Evolutionary conservation across 345 rosid species (phyloP), one percentile per base, ranked within the genome.

Genomic region (Lepidium didymum): DNA sequence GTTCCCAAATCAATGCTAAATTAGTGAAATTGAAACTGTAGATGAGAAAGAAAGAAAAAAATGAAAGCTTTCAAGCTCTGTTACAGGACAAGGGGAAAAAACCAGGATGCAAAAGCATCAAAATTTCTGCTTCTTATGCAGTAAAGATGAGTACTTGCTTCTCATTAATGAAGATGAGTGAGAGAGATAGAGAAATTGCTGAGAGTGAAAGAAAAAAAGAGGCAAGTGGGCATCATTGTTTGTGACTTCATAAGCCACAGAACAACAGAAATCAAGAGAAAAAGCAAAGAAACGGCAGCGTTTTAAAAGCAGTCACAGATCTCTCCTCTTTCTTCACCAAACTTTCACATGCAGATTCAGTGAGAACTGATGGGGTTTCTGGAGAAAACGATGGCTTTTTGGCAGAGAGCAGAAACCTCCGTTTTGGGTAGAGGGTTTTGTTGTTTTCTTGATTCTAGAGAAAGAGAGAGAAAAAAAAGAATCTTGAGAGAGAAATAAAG

Each of bases 281-380:
- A 40, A 38, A 8, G 25, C 14, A 29, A 61, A 68, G 78, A 64
- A 69, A 80, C 77, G 81, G 75, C 52, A 73, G 29, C 81, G 85
- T 79, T 79, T 71, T 49, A 41, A 78, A 60, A 67, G 82, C n/a
- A 65, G 41, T 72, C 77, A 78, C 82, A 70, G 84, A 85, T 83
- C 84, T 68, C 79, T 70, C 68, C 71, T 45, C 75, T 60, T 64
- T 56, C 18, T 73, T 63, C 80, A 74, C 82, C 84, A 75, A 82
- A 80, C 83, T 86, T 84, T 86, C 89, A 84, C 89, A 82, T 83
- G 89, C 81, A 67, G 31, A 44, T 21, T 60, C 68, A 70, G 72
- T 66, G 18, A 18, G 27, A 19, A 63, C 56, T 63, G 70, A 73
- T 83, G 72, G 68, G 68, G 81, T 78, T 81, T 77, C 59, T 60